Percentiles rank a stretch among this genome's conserved stretches.
Evolutionary conservation across 1,284 basidiomycete species (phyloP).

Genomic region (Acaromyces ingoldii): DNA sequence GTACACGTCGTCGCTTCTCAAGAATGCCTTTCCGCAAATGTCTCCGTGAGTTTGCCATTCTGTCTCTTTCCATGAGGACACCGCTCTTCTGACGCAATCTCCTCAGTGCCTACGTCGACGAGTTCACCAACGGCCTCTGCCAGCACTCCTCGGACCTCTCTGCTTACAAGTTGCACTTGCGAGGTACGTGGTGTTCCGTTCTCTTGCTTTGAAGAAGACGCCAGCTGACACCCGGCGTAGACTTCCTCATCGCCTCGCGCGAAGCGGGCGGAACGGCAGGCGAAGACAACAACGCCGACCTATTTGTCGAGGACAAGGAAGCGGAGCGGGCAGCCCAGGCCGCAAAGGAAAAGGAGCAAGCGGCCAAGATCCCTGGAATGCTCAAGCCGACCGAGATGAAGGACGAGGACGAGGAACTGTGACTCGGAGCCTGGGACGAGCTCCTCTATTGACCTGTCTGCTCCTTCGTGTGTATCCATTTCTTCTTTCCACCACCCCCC

Average conservation of each 20-base stretch:
- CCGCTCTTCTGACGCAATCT: too few relatives aligned
- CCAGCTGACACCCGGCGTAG: too few relatives aligned
- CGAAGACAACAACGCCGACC: conserved; percentile 67
- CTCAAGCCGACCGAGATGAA: conserved; percentile 67
- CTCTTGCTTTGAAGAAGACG: too few relatives aligned
- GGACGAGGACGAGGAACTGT: conserved; percentile 75
- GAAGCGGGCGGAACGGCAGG: conserved; percentile 54
- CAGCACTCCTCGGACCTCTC: conserved; percentile 78
- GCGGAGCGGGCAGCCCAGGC: conserved; percentile 67
- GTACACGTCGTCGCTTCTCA: conserved; percentile 72
- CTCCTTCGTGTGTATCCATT: background rate
- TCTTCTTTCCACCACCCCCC: background rate
- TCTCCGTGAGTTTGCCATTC: too few relatives aligned
- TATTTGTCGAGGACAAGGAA: conserved; percentile 93
- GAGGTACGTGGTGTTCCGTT: too few relatives aligned
- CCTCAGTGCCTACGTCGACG: conserved; percentile 51
- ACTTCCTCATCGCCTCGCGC: conserved; percentile 62
- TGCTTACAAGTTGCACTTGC: conserved; percentile 76
- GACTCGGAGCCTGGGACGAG: conserved; percentile 33
- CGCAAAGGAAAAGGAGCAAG: conserved; percentile 71
- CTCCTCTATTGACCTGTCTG: conserved; percentile 24
- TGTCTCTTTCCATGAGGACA: too few relatives aligned
- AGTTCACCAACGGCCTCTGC: conserved; percentile 66
- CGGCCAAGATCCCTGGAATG: conserved; percentile 96
- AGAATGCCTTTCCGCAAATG: conserved; percentile 46